These are phyloP conservation scores for Metahyphopichia silvanorum DNA, from an alignment of 805 yeast genomes.

Conservation along the genomic window DNA sequence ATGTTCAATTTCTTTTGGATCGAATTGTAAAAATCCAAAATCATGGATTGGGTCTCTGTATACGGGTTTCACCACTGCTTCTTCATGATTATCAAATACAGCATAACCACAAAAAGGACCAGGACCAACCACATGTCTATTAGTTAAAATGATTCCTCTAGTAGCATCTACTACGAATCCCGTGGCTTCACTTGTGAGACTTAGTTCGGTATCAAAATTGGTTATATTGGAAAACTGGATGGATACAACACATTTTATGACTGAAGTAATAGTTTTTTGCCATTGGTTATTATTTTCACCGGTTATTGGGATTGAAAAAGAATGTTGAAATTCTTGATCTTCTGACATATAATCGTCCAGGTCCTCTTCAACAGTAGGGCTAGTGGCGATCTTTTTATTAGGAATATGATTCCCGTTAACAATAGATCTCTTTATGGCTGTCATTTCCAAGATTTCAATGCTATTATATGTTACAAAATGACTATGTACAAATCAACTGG, in stretches of 20 bases:
- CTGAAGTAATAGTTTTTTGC: slow-evolving; percentile 79
- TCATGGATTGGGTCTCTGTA: slow-evolving; percentile 96
- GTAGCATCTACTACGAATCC: slow-evolving; percentile 89
- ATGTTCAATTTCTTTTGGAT: slow-evolving; percentile 69
- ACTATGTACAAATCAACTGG: no score
- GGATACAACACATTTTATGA: slow-evolving; percentile 83
- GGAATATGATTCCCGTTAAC: slow-evolving; percentile 2
- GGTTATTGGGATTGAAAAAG: slow-evolving; percentile 8
- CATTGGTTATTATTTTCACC: slow-evolving; percentile 38
- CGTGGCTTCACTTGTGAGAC: slow-evolving; percentile 86
- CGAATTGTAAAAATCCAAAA: slow-evolving; percentile 82
- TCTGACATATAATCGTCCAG: slow-evolving; percentile 10
- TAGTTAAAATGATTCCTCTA: slow-evolving; percentile 81
- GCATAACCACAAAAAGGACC: slow-evolving; percentile 93
- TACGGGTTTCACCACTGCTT: slow-evolving; percentile 78
- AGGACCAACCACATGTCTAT: slow-evolving; percentile 93
- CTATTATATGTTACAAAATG: no score
- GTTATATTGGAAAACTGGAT: slow-evolving; percentile 86
- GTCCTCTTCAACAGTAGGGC: slow-evolving; percentile 7
- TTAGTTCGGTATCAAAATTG: slow-evolving; percentile 80
- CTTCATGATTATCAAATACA: slow-evolving; percentile 92
- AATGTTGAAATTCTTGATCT: slow-evolving; percentile 5
- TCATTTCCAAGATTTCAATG: no score
- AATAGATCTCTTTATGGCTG: neutral
- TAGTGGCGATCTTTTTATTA: slow-evolving; percentile 1